phyloP scores from a whole-genome alignment of 2,329 filamentous ascomycete species.

The Blastomyces percursus region DNA sequence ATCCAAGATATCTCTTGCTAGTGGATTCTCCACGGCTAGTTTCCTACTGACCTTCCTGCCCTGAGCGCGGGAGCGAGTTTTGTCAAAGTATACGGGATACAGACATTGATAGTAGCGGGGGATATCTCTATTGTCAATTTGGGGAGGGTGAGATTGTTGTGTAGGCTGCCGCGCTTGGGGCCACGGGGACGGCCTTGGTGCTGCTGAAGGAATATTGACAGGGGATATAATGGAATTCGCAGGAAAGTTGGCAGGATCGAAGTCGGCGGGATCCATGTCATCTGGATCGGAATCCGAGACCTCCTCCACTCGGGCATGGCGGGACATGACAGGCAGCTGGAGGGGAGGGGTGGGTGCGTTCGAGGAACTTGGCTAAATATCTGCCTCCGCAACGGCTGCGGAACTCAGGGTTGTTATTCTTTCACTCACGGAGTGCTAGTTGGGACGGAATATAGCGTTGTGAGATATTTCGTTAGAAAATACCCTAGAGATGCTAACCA shows the following conservation, averaged over 20 bases:
- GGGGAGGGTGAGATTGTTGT: slow-evolving; percentile 39
- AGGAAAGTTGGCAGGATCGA: slow-evolving; percentile 37
- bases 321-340: slow-evolving; percentile 51
- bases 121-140: slow-evolving; percentile 38
- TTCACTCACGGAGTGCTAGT: not conserved
- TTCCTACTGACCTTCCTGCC: slow-evolving; percentile 65
- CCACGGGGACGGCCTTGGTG: slow-evolving; percentile 18
- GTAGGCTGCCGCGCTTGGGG: slow-evolving; percentile 19
- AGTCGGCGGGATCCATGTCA: slow-evolving; percentile 66
- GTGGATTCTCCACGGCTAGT: slow-evolving; percentile 69
- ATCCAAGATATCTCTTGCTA: slow-evolving; percentile 79
- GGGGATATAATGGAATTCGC: slow-evolving; percentile 30
- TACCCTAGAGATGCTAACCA: not conserved
- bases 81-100: slow-evolving; percentile 94
- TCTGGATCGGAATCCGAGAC: slow-evolving; percentile 85
- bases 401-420: not conserved
- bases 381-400: not conserved
- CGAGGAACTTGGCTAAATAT: not conserved
- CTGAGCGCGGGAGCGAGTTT: slow-evolving; percentile 51
- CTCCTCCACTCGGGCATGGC: slow-evolving; percentile 77
- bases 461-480: not conserved
- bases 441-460: not conserved
- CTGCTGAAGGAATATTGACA: slow-evolving; percentile 23
- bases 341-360: too few relatives aligned
- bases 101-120: slow-evolving; percentile 75